A percentile compares a stretch with the other conserved stretches of the same genome.
phyloP scores from a whole-genome alignment of 169 alveolate species.

The Cryptosporidium ubiquitum region DNA sequence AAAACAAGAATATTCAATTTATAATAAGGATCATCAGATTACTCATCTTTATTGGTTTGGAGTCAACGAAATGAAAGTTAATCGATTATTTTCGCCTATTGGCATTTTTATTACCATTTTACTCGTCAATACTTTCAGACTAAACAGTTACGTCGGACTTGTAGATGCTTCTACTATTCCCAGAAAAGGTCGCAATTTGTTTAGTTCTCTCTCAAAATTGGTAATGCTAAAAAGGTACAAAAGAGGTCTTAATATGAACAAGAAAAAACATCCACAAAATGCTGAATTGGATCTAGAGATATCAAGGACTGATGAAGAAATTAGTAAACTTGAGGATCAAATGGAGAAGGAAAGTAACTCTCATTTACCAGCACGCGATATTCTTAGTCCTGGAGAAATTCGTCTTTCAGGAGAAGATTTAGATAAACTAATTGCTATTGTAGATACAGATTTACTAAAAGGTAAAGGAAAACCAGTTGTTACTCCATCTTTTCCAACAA shows the following conservation, averaged over 20 bases:
- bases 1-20: background rate
- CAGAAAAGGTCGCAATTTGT: background rate
- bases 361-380: background rate
- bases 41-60: background rate
- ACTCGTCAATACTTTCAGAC: background rate
- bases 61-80: background rate
- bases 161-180: background rate
- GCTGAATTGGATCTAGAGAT: background rate
- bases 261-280: background rate
- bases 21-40: background rate
- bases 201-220: background rate
- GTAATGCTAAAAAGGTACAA: background rate
- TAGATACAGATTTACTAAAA: too few species aligned
- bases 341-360: background rate
- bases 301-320: background rate
- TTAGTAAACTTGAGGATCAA: background rate
- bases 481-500: too few species aligned
- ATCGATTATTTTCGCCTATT: background rate
- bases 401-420: background rate
- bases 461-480: too few species aligned
- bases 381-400: background rate
- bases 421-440: fast-evolving
- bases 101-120: slow-evolving; percentile 1
- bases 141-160: background rate
- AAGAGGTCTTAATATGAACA: background rate